Evolutionary conservation across 305 asterid genomes (phyloP).

Genomic region (Fraxinus velutina): DNA sequence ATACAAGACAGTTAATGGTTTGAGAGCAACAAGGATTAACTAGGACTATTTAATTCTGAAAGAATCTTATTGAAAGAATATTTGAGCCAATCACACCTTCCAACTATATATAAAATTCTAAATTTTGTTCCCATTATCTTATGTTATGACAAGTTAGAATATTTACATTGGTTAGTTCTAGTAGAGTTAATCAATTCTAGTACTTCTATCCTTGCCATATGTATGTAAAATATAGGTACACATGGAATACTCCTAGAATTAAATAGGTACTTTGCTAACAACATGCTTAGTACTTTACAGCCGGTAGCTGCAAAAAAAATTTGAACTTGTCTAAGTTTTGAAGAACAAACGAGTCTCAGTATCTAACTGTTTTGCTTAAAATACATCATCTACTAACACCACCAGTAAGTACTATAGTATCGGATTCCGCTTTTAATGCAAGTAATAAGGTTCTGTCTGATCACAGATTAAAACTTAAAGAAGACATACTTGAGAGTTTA

Average conservation of each 20-base stretch:
- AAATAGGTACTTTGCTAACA: neutral
- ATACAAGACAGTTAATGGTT: neutral
- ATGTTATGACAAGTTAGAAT: neutral
- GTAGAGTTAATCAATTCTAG: neutral
- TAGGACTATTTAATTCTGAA: neutral
- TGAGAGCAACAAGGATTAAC: slow-evolving; percentile 4
- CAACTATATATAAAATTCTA: neutral
- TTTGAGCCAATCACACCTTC: neutral
- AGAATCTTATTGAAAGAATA: slow-evolving; percentile 1
- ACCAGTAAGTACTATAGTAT: neutral
- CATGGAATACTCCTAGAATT: neutral
- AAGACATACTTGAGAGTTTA: neutral
- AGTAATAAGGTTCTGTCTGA: neutral
- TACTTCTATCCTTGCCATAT: neutral
- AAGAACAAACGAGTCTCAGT: neutral
- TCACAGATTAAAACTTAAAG: neutral
- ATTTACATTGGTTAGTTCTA: neutral
- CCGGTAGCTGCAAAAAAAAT: neutral
- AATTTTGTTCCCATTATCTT: neutral
- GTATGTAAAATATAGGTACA: neutral
- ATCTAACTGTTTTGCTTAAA: neutral
- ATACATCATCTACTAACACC: neutral
- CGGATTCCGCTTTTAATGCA: neutral
- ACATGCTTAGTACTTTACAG: neutral
- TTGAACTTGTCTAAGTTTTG: neutral